A percentile compares a stretch with the other conserved stretches of the same genome.
phyloP scores from a whole-genome alignment of 2,329 filamentous ascomycete genomes.

The Didymella arachidicola region DNA sequence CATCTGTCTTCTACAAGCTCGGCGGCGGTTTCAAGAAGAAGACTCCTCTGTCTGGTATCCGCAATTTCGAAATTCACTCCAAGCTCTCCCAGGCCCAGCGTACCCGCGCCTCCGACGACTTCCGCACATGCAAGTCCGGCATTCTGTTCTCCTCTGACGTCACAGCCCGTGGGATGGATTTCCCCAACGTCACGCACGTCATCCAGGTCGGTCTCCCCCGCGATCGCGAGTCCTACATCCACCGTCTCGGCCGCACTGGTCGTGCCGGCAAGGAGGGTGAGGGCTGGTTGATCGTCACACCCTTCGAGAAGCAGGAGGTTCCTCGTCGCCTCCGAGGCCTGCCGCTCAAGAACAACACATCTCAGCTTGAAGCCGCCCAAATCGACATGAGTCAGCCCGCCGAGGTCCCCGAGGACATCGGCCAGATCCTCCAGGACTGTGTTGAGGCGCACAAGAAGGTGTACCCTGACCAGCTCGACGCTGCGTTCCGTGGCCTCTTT shows the following conservation, averaged over 20 bases:
- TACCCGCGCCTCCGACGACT: constrained; percentile 73
- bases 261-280: constrained; percentile 77
- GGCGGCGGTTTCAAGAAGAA: constrained; percentile 47
- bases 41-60: constrained; percentile 43
- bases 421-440: constrained; percentile 57
- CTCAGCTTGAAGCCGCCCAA: constrained; percentile 59
- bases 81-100: constrained; percentile 74
- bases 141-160: constrained; percentile 61
- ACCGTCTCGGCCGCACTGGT: constrained; percentile 61
- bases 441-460: constrained; percentile 55
- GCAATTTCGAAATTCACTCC: constrained; percentile 75
- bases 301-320: constrained; percentile 60
- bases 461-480: constrained; percentile 53
- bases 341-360: constrained; percentile 64
- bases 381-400: constrained; percentile 55
- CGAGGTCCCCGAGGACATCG: constrained; percentile 53
- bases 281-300: constrained; percentile 71
- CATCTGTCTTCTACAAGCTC: constrained; percentile 65
- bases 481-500: constrained; percentile 66
- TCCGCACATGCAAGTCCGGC: constrained; percentile 69
- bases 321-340: constrained; percentile 64
- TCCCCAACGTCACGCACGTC: constrained; percentile 61
- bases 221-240: constrained; percentile 59
- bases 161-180: constrained; percentile 61
- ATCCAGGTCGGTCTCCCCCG: constrained; percentile 59